A percentile compares a stretch with the other conserved stretches of the same genome.
Evolutionary conservation across 352 stramenopile genomes (phyloP).

Genomic region (Aphanomyces astaci): DNA sequence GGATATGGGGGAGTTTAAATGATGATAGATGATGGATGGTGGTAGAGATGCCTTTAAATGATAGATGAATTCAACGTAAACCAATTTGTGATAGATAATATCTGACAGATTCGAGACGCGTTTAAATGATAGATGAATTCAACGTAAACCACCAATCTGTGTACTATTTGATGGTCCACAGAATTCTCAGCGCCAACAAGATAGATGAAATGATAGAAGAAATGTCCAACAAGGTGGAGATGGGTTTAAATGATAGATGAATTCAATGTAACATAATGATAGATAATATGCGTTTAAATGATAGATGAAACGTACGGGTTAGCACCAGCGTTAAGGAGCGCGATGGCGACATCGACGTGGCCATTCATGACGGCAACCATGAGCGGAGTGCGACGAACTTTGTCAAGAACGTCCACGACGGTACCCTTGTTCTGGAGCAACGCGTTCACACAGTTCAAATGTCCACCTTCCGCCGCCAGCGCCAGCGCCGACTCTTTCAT

Average conservation of each 20-base stretch:
- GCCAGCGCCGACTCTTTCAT: slow-evolving; percentile 50
- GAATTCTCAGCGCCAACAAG: no score
- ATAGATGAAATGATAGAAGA: no score
- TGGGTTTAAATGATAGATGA: no score
- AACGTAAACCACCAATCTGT: no score
- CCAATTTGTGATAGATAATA: no score
- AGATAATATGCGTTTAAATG: neutral
- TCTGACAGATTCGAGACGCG: no score
- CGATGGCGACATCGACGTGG: slow-evolving; percentile 37
- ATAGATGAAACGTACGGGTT: slow-evolving; percentile 49
- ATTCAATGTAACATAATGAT: neutral
- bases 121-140: no score
- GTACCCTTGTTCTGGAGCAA: slow-evolving; percentile 40
- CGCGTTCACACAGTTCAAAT: slow-evolving; percentile 45
- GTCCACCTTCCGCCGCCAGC: slow-evolving; percentile 48
- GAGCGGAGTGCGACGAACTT: slow-evolving; percentile 70
- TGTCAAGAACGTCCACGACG: slow-evolving; percentile 55
- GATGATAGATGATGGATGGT: neutral
- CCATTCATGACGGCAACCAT: slow-evolving; percentile 75
- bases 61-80: no score
- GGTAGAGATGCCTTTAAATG: no score
- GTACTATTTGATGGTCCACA: no score
- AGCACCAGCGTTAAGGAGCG: slow-evolving; percentile 56
- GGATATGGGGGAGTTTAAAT: neutral
- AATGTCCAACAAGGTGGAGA: no score